Evolutionary conservation across 164 flowering plant genomes (phyloP).

Genomic region (Tetrastigma voinierianum): DNA sequence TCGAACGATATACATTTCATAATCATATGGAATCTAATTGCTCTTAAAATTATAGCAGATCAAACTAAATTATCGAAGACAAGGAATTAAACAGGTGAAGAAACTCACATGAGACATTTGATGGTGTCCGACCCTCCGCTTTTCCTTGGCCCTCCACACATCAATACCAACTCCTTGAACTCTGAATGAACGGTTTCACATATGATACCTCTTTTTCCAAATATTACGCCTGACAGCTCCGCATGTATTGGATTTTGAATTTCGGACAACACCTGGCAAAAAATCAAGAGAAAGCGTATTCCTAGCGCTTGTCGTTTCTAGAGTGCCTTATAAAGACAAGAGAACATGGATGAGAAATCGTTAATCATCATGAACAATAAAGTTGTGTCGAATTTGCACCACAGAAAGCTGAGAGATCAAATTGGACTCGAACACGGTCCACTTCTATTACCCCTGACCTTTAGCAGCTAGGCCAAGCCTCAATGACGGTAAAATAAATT

Average conservation of each 20-base stretch:
- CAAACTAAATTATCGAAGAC: neutral
- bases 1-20: neutral
- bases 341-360: neutral
- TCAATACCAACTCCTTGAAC: slow-evolving; percentile 71
- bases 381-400: neutral
- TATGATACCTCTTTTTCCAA: slow-evolving; percentile 61
- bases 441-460: too few species aligned
- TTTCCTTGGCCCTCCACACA: slow-evolving; percentile 89
- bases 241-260: slow-evolving; percentile 57
- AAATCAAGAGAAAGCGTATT: slow-evolving; percentile 8
- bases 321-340: neutral
- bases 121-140: slow-evolving; percentile 64
- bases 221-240: slow-evolving; percentile 38
- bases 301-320: neutral
- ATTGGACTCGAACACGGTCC: too few species aligned
- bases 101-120: slow-evolving; percentile 55
- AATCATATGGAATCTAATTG: neutral
- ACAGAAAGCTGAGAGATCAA: too few species aligned
- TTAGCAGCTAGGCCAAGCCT: too few species aligned
- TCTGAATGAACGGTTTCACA: slow-evolving; percentile 69
- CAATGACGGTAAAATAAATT: too few species aligned
- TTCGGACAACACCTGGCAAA: slow-evolving; percentile 67
- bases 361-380: neutral
- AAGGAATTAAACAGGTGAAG: neutral
- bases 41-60: neutral